These are phyloP conservation scores for Mortierella sp. DNA, from an alignment of 371 early-diverging fungal genomes.

Conservation along the genomic window DNA sequence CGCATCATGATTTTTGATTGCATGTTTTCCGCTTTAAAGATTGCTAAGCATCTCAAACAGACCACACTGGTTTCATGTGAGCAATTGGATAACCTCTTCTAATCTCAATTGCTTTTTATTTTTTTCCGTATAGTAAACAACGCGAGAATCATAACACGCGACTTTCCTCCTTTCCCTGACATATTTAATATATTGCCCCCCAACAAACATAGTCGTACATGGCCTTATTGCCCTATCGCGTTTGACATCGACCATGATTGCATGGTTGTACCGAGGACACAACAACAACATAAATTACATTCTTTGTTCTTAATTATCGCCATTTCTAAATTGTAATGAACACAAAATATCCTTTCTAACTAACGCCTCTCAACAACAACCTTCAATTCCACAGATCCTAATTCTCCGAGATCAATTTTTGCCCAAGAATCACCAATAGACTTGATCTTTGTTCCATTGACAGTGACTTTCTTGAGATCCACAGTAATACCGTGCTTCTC, in stretches of 20 bases:
- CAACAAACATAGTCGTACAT: no score
- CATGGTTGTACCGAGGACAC: no score
- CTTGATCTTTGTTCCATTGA: constrained; percentile 55
- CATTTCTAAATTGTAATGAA: neutral
- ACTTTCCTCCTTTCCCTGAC: neutral
- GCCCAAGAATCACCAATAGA: constrained; percentile 53
- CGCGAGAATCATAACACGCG: neutral
- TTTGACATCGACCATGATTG: no score
- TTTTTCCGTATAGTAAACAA: neutral
- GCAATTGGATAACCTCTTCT: neutral
- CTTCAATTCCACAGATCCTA: constrained; percentile 46
- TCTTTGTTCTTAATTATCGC: neutral
- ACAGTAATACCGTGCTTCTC: constrained; percentile 43
- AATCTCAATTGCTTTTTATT: no score
- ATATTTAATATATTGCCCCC: no score
- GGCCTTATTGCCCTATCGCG: no score
- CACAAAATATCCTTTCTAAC: neutral
- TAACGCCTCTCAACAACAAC: constrained; percentile 52
- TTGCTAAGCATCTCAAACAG: no score
- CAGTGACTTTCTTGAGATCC: constrained; percentile 33
- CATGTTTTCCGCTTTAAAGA: no score
- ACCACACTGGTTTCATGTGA: neutral
- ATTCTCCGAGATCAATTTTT: constrained; percentile 48
- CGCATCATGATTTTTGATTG: no score
- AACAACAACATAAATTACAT: neutral